phyloP scores from a whole-genome alignment of 805 yeast genomes.

The Yarrowia phangngaensis region DNA sequence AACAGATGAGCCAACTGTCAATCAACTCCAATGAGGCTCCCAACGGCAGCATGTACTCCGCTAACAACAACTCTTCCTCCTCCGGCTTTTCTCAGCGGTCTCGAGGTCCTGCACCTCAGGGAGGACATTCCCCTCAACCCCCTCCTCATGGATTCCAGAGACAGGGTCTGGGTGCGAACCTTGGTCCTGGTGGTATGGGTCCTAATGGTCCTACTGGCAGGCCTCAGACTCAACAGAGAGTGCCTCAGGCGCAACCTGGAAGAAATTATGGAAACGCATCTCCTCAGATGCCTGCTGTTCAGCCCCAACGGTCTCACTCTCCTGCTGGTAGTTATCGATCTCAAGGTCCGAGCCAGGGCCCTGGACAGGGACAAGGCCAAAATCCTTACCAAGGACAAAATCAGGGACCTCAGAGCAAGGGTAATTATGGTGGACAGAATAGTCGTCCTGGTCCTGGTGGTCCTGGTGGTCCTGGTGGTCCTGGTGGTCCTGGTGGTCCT shows the following conservation, averaged over 20 bases:
- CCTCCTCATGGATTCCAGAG: constrained; percentile 3
- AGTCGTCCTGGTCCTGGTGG: constrained; percentile 21
- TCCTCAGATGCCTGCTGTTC: constrained; percentile 17
- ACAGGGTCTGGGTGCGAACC: constrained; percentile 20
- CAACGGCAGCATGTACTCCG: constrained; percentile 5
- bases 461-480: constrained; percentile 9
- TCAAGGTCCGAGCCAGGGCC: constrained; percentile 1
- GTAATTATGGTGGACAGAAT: no score
- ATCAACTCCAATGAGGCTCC: constrained; percentile 11
- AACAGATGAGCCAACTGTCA: constrained; percentile 26
- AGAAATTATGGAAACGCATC: constrained; percentile 14
- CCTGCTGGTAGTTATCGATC: constrained; percentile 14
- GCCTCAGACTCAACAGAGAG: constrained; percentile 1
- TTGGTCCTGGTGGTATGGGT: background rate
- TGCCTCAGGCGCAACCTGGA: constrained; percentile 12
- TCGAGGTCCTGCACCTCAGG: background rate
- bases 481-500: constrained; percentile 22
- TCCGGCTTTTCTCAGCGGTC: constrained; percentile 17
- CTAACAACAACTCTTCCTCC: constrained; percentile 12
- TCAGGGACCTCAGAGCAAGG: no score
- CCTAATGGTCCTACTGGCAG: background rate
- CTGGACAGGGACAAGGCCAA: constrained; percentile 6
- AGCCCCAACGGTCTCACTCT: constrained; percentile 23
- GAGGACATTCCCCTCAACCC: background rate
- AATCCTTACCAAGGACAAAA: background rate